Conservation (phyloP, 306 rosid genomes). For the Vigna nakashimae region DNA sequence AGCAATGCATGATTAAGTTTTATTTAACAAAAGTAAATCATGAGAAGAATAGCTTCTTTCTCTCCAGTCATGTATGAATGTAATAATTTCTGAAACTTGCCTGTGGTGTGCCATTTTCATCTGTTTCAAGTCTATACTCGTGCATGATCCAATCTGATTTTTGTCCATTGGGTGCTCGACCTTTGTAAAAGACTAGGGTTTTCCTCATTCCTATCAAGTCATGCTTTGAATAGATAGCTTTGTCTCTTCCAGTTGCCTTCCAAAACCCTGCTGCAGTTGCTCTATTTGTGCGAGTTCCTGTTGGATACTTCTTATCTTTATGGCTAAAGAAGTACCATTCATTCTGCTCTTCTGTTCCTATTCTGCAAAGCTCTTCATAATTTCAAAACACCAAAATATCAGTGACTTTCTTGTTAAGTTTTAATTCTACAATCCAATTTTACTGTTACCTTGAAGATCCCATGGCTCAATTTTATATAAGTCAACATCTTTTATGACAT, state of each 20-base stretch:
- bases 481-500: slow-evolving; percentile 92
- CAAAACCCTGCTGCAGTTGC: slow-evolving; percentile 95
- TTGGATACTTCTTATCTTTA: slow-evolving; percentile 94
- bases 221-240: slow-evolving; percentile 88
- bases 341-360: slow-evolving; percentile 86
- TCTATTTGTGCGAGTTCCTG: slow-evolving; percentile 94
- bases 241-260: slow-evolving; percentile 99
- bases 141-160: slow-evolving; percentile 99
- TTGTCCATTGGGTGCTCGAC: slow-evolving; percentile 96
- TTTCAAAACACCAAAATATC: not conserved
- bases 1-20: not conserved
- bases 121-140: slow-evolving; percentile 86
- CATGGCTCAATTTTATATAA: slow-evolving; percentile 95
- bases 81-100: slow-evolving; percentile 47
- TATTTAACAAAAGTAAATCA: too few species aligned
- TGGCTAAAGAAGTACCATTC: slow-evolving; percentile 97
- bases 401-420: not conserved
- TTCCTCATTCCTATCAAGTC: slow-evolving; percentile 92
- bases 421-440: not conserved
- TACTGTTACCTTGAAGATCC: slow-evolving; percentile 85
- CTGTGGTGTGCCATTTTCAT: slow-evolving; percentile 91
- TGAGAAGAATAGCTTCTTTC: too few species aligned
- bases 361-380: slow-evolving; percentile 73
- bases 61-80: too few species aligned
- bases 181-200: slow-evolving; percentile 90